Percentiles rank a stretch among this genome's conserved stretches.
phyloP scores from a whole-genome alignment of 257 asterid species.

The Solanum lignicaule region DNA sequence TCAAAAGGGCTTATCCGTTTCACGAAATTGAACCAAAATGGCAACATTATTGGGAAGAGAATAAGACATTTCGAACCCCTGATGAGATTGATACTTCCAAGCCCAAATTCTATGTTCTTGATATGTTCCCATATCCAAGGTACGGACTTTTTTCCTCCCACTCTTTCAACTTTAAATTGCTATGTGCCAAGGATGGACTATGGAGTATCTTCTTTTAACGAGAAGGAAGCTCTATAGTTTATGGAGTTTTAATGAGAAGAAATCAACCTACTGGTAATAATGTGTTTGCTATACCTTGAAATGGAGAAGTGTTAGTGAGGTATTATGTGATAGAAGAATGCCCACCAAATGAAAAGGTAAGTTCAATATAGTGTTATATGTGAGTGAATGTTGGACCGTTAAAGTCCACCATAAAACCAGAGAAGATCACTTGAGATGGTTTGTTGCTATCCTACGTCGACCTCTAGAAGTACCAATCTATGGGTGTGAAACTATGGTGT shows the following conservation, averaged over 20 bases:
- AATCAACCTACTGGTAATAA: not conserved
- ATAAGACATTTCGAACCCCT: conserved; percentile 77
- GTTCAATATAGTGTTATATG: not conserved
- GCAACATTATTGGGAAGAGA: conserved; percentile 87
- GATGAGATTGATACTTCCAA: conserved; percentile 83
- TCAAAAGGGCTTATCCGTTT: conserved; percentile 74
- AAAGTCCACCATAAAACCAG: not conserved
- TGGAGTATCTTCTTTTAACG: not conserved
- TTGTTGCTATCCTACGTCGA: not conserved
- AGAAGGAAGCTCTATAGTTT: not conserved
- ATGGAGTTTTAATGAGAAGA: not conserved
- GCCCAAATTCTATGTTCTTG: conserved; percentile 94
- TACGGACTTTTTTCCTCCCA: conserved; percentile 4
- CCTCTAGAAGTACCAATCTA: not conserved
- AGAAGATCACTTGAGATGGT: not conserved
- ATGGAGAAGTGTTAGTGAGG: not conserved
- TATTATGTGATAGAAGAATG: not conserved
- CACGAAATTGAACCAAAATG: conserved; percentile 83
- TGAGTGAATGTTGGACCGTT: not conserved
- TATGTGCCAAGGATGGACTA: not conserved
- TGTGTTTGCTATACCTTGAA: not conserved
- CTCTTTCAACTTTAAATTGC: not conserved
- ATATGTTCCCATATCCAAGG: conserved; percentile 99
- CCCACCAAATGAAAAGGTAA: not conserved
- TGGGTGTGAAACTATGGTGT: not conserved